Base-by-base conservation (phyloP, 805 yeast species). In the Candida michaelii region DNA sequence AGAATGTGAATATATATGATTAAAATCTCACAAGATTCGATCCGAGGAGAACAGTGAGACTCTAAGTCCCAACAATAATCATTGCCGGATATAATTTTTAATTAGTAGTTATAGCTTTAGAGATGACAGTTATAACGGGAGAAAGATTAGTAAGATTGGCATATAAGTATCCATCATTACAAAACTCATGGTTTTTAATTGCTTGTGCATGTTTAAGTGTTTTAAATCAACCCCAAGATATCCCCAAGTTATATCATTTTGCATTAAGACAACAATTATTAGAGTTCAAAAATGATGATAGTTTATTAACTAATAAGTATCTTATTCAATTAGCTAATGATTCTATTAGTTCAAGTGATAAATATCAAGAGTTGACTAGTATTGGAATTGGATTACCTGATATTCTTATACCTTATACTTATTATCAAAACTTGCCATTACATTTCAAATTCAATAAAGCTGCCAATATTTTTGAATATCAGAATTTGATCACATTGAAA, bases 131-230 rank as follows among this genome's bases (percentile, higher is more conserved):
- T 21, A 33, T 49, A n/a, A 81, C 81, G 0, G 71, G 85, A 1
- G 76, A 74, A 43, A 63, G 87, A 44, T 65, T 84, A n/a, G 69
- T 69, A 0, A 62, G 63, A 42, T 60, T 84, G 23, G 76, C 84
- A 1, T 69, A 69, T 53, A 59, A 71, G 29, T 78, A 79, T 57
- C 83, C 86, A 1, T 61, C 62, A 9, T 70, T 88, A 21, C 63
- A 70, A 31, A 66, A 71, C 48, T 57, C 76, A 16, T 90, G 97
- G 97, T 86, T 82, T 56, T 65, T 80, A 29, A 66, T 89, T 15
- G 91, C 96, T 0, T 85, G 93, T 7, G 85, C 91, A 0, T 79
- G 95, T 8, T 72, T 89, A 37, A 79, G 91, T 1, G 89, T 83
- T 5, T 83, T 91, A 54, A 90, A 90, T 56, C 77, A 76, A 46